Evolutionary conservation across 768 basidiomycete genomes (phyloP).

Genomic region (Rhodocollybia butyracea): DNA sequence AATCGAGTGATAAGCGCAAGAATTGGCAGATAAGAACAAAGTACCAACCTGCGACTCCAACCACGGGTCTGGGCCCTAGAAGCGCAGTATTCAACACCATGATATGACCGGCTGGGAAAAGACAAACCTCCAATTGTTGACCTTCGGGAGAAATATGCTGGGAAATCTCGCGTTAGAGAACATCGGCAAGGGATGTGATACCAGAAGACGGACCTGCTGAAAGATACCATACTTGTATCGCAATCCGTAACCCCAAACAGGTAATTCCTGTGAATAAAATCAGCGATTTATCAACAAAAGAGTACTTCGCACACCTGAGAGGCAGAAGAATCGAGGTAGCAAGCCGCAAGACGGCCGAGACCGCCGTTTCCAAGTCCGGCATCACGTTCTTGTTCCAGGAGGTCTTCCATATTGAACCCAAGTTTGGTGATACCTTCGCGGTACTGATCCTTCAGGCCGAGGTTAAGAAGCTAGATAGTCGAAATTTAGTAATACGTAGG

Average conservation of each 20-base stretch:
- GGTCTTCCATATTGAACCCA: conserved; percentile 87
- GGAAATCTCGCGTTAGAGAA: not conserved
- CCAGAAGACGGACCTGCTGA: conserved; percentile 47
- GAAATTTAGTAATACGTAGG: conserved; percentile 38
- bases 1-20: no score
- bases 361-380: conserved; percentile 96
- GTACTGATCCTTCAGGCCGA: conserved; percentile 80
- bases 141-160: conserved; percentile 84
- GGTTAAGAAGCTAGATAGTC: conserved; percentile 70
- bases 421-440: conserved; percentile 64
- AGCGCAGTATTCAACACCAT: not conserved
- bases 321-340: conserved; percentile 92
- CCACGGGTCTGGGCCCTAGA: conserved; percentile 88
- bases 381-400: conserved; percentile 87
- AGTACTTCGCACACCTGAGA: conserved; percentile 59
- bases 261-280: conserved; percentile 63
- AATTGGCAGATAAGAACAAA: no score
- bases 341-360: conserved; percentile 92
- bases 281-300: conserved; percentile 24
- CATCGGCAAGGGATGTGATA: not conserved
- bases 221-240: conserved; percentile 96
- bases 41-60: conserved; percentile 74
- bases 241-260: conserved; percentile 94
- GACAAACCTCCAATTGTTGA: conserved; percentile 65
- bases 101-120: not conserved